Evolutionary conservation across 108 stramenopile species (phyloP).

Genomic region (Cyclotella kingstonii): DNA sequence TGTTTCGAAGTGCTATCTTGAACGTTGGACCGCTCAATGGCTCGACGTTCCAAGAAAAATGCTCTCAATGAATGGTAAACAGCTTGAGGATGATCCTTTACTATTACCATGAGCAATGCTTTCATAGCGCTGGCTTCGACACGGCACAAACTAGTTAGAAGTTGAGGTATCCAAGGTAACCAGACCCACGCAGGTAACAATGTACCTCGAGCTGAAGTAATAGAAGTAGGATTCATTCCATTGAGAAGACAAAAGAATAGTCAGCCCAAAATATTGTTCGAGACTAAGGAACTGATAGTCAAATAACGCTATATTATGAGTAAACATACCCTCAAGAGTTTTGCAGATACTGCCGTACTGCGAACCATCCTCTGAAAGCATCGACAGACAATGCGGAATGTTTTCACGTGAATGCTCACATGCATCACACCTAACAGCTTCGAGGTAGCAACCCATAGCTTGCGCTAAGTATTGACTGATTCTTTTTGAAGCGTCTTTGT

Average conservation of each 20-base stretch:
- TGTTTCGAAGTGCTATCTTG: conserved; percentile 40
- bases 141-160: conserved; percentile 80
- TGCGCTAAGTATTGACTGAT: conserved; percentile 57
- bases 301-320: too few relatives aligned
- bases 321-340: conserved; percentile 62
- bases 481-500: conserved; percentile 11
- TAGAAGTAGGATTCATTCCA: too few relatives aligned
- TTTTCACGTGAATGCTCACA: conserved; percentile 76
- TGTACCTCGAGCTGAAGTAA: conserved; percentile 45
- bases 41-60: conserved; percentile 85
- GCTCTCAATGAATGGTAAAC: conserved; percentile 78
- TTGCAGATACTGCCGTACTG: conserved; percentile 69
- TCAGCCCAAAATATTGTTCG: too few relatives aligned
- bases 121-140: conserved; percentile 66
- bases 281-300: too few relatives aligned
- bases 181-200: conserved; percentile 90
- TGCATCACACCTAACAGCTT: conserved; percentile 74
- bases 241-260: too few relatives aligned
- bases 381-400: conserved; percentile 84
- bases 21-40: conserved; percentile 69
- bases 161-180: conserved; percentile 92
- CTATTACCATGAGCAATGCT: conserved; percentile 54
- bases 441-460: conserved; percentile 92
- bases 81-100: conserved; percentile 83
- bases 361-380: conserved; percentile 83